phyloP scores from a whole-genome alignment of 371 early-diverging fungal genomes.

The Umbelopsis sp. region DNA sequence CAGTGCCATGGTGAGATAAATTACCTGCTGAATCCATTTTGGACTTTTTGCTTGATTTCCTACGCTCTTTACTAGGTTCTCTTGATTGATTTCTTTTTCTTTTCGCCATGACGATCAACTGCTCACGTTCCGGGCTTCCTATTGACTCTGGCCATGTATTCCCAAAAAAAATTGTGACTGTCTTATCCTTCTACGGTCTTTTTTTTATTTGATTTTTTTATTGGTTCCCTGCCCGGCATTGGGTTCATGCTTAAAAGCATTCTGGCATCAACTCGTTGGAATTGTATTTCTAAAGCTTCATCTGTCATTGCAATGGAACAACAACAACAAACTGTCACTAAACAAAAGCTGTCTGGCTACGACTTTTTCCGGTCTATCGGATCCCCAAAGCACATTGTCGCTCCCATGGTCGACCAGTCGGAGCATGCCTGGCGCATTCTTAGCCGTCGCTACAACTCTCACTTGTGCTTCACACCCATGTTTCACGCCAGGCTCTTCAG shows the following conservation, averaged over 20 bases:
- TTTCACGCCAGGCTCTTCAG: slow-evolving; percentile 90
- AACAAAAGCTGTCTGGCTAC: slow-evolving; percentile 72
- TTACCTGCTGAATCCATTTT: not conserved
- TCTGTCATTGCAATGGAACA: not conserved
- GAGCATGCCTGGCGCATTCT: slow-evolving; percentile 95
- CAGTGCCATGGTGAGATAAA: not conserved
- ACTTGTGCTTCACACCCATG: slow-evolving; percentile 99
- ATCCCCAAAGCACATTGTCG: slow-evolving; percentile 80
- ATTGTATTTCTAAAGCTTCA: not conserved
- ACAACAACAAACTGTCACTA: not conserved
- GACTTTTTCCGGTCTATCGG: slow-evolving; percentile 74
- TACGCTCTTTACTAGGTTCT: not conserved
- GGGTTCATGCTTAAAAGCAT: slow-evolving; percentile 6
- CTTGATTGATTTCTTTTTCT: not conserved
- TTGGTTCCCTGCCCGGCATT: not conserved
- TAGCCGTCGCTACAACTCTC: slow-evolving; percentile 86
- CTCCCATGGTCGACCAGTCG: slow-evolving; percentile 96
- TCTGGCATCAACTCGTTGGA: slow-evolving; percentile 9
- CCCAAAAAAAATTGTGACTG: not conserved
- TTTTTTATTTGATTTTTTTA: not conserved
- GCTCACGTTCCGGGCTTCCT: too few relatives aligned
- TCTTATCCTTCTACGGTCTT: not conserved
- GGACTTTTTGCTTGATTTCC: not conserved
- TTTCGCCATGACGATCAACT: not conserved
- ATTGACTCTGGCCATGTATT: not conserved